phyloP scores from a whole-genome alignment of 305 asterid species.

The Plantago coronopus region DNA sequence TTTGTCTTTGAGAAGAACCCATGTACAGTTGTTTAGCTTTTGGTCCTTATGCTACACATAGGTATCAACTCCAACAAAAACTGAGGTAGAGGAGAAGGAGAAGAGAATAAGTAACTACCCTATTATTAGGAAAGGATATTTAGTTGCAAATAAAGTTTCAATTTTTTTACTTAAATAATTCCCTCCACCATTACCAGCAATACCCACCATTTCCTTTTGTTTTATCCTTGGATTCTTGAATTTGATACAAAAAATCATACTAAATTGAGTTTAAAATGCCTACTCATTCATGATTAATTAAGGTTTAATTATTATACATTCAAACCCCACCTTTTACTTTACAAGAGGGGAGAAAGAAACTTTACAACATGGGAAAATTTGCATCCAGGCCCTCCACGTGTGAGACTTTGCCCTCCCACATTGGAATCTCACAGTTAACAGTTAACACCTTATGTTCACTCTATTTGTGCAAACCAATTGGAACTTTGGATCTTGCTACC shows the following conservation, averaged over 20 bases:
- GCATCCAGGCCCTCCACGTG: too few species aligned
- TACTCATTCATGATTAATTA: conserved; percentile 5
- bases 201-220: conserved; percentile 20
- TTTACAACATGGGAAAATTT: too few species aligned
- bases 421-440: background rate
- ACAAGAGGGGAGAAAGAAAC: too few species aligned
- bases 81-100: too few species aligned
- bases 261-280: conserved; percentile 17
- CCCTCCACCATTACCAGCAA: conserved; percentile 21
- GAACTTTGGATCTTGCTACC: too few species aligned
- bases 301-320: conserved; percentile 19
- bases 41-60: conserved; percentile 17
- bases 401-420: background rate
- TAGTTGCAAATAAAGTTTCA: background rate
- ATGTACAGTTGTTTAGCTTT: conserved; percentile 21
- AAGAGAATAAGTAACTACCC: background rate
- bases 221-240: conserved; percentile 25
- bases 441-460: too few species aligned
- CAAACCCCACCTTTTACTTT: background rate
- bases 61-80: background rate
- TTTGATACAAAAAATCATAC: conserved; percentile 16
- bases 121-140: background rate
- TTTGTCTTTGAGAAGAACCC: conserved; percentile 27
- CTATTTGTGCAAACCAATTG: too few species aligned
- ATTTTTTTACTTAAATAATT: conserved; percentile 22